phyloP scores from a whole-genome alignment of 176 grass and related monocot species.

The Pharus latifolius region DNA sequence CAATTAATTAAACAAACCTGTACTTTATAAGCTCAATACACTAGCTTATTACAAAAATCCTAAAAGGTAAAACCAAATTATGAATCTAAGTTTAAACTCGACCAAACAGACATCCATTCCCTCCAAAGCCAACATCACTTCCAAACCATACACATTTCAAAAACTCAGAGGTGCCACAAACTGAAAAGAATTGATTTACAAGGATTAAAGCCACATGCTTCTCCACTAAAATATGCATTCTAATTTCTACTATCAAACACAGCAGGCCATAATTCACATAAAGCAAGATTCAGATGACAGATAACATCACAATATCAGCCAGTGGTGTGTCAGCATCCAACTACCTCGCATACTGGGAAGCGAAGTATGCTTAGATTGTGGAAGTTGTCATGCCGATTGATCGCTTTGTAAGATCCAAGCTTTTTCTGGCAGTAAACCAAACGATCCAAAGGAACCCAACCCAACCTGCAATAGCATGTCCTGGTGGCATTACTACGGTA shows the following conservation, averaged over 20 bases:
- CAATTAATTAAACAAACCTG: too few relatives aligned
- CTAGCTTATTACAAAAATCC: too few relatives aligned
- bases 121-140: too few relatives aligned
- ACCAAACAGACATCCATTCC: too few relatives aligned
- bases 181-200: too few relatives aligned
- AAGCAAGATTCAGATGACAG: not conserved
- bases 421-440: slow-evolving; percentile 45
- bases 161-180: too few relatives aligned
- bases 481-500: not conserved
- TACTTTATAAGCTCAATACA: too few relatives aligned
- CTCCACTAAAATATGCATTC: too few relatives aligned
- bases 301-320: not conserved
- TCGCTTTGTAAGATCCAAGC: slow-evolving; percentile 26
- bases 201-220: too few relatives aligned
- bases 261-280: not conserved
- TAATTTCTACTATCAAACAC: not conserved
- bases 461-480: slow-evolving; percentile 44
- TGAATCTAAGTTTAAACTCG: too few relatives aligned
- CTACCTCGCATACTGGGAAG: not conserved
- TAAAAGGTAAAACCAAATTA: too few relatives aligned
- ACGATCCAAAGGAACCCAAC: slow-evolving; percentile 53
- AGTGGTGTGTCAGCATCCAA: not conserved
- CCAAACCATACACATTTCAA: too few relatives aligned
- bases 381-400: slow-evolving; percentile 18
- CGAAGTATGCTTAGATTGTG: slow-evolving; percentile 8